phyloP scores from a whole-genome alignment of 306 rosid species.

The Herpetospermum pedunculosum region DNA sequence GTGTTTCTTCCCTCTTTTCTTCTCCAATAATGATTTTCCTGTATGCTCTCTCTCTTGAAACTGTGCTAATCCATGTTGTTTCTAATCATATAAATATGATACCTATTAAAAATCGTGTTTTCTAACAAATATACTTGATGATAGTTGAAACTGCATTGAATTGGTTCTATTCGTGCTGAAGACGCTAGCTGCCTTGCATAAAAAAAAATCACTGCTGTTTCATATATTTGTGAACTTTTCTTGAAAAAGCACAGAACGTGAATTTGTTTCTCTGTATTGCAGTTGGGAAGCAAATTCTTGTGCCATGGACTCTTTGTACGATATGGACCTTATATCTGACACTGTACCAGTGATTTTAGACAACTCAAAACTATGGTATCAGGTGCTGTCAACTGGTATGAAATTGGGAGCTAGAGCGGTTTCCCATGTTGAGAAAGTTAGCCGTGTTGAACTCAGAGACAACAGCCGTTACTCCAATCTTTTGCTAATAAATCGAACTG shows the following conservation, averaged over 20 bases:
- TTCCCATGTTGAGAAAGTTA: conserved; percentile 50
- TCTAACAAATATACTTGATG: not conserved
- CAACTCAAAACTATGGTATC: conserved; percentile 75
- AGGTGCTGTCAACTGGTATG: conserved; percentile 58
- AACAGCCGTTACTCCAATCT: conserved; percentile 46
- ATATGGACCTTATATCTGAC: conserved; percentile 47
- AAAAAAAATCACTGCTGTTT: not conserved
- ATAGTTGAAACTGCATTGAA: not conserved
- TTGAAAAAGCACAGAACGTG: not conserved
- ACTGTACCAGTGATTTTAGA: conserved; percentile 82
- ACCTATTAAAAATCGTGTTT: not conserved
- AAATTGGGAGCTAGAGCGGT: conserved; percentile 69
- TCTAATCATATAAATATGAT: not conserved
- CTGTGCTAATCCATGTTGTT: not conserved
- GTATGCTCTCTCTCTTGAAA: not conserved
- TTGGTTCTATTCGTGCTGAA: not conserved
- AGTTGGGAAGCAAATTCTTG: conserved; percentile 83
- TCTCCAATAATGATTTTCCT: not conserved
- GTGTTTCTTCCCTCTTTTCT: conserved; percentile 22
- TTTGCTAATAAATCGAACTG: conserved; percentile 82
- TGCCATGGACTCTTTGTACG: conserved; percentile 82
- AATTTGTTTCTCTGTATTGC: conserved; percentile 20
- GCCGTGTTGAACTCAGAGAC: conserved; percentile 51
- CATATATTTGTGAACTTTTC: not conserved
- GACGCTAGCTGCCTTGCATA: not conserved